phyloP scores from a whole-genome alignment of 176 grass and related monocot genomes.

The Rhynchospora pubera region DNA sequence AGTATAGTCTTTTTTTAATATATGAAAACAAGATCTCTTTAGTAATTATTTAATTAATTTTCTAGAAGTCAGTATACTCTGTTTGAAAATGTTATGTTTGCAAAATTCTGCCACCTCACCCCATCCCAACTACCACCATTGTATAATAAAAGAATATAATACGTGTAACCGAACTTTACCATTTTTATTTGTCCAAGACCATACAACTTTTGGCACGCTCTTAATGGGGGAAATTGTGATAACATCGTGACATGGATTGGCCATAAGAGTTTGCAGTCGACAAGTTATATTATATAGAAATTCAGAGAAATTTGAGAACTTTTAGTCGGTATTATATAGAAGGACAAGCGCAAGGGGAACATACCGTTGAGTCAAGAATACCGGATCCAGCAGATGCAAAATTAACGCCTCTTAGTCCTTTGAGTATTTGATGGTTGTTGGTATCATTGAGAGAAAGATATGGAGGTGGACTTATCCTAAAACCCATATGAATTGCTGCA shows the following conservation, averaged over 20 bases:
- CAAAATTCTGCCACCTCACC: background rate
- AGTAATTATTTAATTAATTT: background rate
- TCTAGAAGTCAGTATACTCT: background rate
- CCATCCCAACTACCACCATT: background rate
- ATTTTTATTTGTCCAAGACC: background rate
- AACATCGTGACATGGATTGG: background rate
- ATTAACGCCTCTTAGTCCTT: constrained; percentile 45
- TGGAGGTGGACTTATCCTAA: constrained; percentile 45
- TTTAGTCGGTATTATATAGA: background rate
- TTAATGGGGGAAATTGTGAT: background rate
- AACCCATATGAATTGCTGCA: constrained; percentile 50
- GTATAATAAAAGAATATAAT: background rate
- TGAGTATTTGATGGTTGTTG: constrained; percentile 23
- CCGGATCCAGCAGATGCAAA: constrained; percentile 72
- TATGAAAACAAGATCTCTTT: background rate
- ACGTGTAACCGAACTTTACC: background rate
- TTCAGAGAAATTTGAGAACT: background rate
- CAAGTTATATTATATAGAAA: background rate
- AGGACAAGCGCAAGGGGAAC: background rate
- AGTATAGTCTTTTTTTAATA: background rate
- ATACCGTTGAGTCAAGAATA: constrained; percentile 67
- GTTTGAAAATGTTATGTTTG: background rate
- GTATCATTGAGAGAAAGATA: constrained; percentile 42
- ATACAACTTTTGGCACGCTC: background rate
- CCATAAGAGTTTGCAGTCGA: background rate